Evolutionary conservation across 345 rosid genomes (phyloP), one percentile per base, ranked within the genome.

Genomic region (Syzygium jambos): DNA sequence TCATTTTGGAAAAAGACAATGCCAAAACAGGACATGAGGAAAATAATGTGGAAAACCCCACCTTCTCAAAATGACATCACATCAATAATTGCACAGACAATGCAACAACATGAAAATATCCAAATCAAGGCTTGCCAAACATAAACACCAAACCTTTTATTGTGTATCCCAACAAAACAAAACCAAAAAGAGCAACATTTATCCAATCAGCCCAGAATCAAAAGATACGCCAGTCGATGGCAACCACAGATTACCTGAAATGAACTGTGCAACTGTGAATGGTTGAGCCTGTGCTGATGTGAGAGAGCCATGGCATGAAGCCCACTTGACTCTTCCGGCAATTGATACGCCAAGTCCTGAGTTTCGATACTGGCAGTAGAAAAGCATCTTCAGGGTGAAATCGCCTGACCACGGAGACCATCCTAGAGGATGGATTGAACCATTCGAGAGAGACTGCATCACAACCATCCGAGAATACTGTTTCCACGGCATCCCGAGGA

Each of bases 401-500:
- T 19, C 54, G 2, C 83, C 51, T 7, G 83, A 86, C 83, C 87
- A 86, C n/a, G 78, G 80, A 14, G 78, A 68, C 85, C 85, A 87
- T 22, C 88, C 88, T 19, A 17, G 34, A 27, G 88, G 73, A 29
- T 54, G 84, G 68, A 78, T 78, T 19, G 61, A 34, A 30, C 29
- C 53, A n/a, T 46, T 73, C 49, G 78, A 16, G 88, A 54, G 34
- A 34, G 85, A 77, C 38, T 87, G 51, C 88, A 87, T 87, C 51
- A 87, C 34, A 3, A 87, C 85, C 2, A 63, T 54, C 53, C 85
- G 41, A 22, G 88, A 78, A 15, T 87, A 87, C 88, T 55, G 51
- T 63, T 80, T 87, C 88, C 88, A 87, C 0, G 88, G 88, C 52
- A 85, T 34, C 29, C 88, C 85, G 21, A 78, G 88, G 65, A 51